A percentile compares a stretch with the other conserved stretches of the same genome.
Conservation (phyloP, 192 early-diverging fungal species). For the Linnemannia schmuckeri region DNA sequence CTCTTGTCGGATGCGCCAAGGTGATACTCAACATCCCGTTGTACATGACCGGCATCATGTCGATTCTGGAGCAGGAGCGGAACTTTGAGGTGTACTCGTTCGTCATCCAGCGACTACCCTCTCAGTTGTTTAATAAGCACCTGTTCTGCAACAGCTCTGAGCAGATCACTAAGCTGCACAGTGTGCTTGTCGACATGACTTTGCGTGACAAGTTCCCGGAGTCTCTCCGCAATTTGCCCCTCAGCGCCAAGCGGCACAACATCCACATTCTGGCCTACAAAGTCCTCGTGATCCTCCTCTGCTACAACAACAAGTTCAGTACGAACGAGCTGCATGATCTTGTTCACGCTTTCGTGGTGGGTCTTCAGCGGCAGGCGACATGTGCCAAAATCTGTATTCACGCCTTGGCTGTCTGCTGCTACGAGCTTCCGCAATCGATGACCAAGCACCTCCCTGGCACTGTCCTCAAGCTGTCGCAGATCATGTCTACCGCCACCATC, state of each 20-base stretch:
- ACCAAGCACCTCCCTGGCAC: slow-evolving; percentile 78
- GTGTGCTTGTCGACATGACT: slow-evolving; percentile 70
- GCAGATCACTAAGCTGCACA: slow-evolving; percentile 66
- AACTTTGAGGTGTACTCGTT: slow-evolving; percentile 80
- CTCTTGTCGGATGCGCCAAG: slow-evolving; percentile 60
- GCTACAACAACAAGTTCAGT: slow-evolving; percentile 74
- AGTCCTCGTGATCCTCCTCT: slow-evolving; percentile 75
- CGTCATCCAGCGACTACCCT: slow-evolving; percentile 73
- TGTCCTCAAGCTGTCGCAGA: slow-evolving; percentile 82
- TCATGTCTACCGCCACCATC: slow-evolving; percentile 82
- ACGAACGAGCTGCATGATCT: slow-evolving; percentile 80
- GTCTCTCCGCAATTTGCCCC: slow-evolving; percentile 69
- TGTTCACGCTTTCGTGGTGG: slow-evolving; percentile 78
- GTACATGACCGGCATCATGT: slow-evolving; percentile 70
- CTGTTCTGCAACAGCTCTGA: slow-evolving; percentile 75
- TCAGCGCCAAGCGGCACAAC: slow-evolving; percentile 72
- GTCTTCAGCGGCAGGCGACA: slow-evolving; percentile 75
- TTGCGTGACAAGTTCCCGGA: slow-evolving; percentile 68
- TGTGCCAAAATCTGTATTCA: slow-evolving; percentile 87
- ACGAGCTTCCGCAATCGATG: slow-evolving; percentile 85
- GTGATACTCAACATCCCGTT: slow-evolving; percentile 58
- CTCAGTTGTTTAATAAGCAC: slow-evolving; percentile 81
- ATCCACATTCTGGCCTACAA: slow-evolving; percentile 73
- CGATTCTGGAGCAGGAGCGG: slow-evolving; percentile 74
- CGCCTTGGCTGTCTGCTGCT: slow-evolving; percentile 81